Evolutionary conservation across 805 yeast species (phyloP).

Genomic region (Hanseniaspora hatyaiensis): DNA sequence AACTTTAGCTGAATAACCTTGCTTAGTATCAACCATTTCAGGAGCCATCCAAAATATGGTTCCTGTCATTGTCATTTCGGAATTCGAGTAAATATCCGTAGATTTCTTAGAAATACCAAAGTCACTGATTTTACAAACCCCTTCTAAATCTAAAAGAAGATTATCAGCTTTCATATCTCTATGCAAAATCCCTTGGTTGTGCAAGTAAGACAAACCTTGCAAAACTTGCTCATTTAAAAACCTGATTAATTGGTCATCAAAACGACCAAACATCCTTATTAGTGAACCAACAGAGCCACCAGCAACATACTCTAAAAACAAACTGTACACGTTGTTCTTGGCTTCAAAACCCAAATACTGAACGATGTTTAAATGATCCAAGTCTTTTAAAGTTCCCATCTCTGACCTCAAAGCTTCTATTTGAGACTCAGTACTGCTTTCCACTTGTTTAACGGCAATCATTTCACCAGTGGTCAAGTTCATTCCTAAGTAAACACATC

Average conservation of each 20-base stretch:
- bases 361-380: slow-evolving; percentile 88
- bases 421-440: slow-evolving; percentile 44
- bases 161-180: slow-evolving; percentile 94
- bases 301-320: slow-evolving; percentile 90
- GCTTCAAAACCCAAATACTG: slow-evolving; percentile 92
- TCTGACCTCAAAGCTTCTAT: slow-evolving; percentile 79
- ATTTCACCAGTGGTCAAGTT: slow-evolving; percentile 95
- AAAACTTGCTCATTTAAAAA: slow-evolving; percentile 70
- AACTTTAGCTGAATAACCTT: slow-evolving; percentile 93
- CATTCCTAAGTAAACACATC: slow-evolving; percentile 80
- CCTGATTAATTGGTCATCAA: slow-evolving; percentile 64
- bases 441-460: slow-evolving; percentile 96
- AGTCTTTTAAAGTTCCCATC: slow-evolving; percentile 83
- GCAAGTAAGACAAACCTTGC: slow-evolving; percentile 77
- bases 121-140: slow-evolving; percentile 88
- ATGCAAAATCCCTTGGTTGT: slow-evolving; percentile 75
- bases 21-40: slow-evolving; percentile 84
- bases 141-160: slow-evolving; percentile 74
- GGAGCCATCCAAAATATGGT: slow-evolving; percentile 99
- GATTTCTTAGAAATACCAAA: slow-evolving; percentile 89
- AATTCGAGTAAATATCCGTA: slow-evolving; percentile 76
- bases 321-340: slow-evolving; percentile 57
- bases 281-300: slow-evolving; percentile 93
- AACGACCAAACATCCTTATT: slow-evolving; percentile 68
- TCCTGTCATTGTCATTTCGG: slow-evolving; percentile 97